Base-by-base conservation (phyloP, 2,329 filamentous ascomycete species). In the Furcasterigmium sp. region DNA sequence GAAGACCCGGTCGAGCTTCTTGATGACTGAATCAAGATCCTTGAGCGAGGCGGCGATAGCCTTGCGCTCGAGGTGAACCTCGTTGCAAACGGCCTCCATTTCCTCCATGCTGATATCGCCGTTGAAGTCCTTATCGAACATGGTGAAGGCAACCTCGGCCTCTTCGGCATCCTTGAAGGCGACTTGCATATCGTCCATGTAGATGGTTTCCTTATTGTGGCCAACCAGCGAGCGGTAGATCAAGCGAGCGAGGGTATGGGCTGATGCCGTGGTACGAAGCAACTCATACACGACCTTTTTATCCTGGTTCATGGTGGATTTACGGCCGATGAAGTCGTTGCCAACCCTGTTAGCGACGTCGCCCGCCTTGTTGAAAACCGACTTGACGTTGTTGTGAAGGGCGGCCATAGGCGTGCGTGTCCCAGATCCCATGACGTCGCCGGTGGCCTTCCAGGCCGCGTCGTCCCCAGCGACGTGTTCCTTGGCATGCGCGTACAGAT, bases 111-210 rank as follows among this genome's bases (percentile, higher is more conserved):
- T 94, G 39, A 96, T 95, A 56, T 97, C 91, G 4, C 91, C 91
- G 51, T 97, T 97, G 69, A 96, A 80, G 56, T 97, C 91, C 59
- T 93, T 94, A 67, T 97, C 91, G 53, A 96, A 96, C 72, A 96
- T 91, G 53, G 75, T 73, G 56, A 97, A 96, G 1, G 91, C 91
- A 3, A 86, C 86, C 42, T 93, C 85, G 1, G 90, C 88, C 58
- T 96, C 91, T 13, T 96, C 91, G 15, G 84, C 76, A 19, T 84
- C 86, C 9, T 85, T 77, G 54, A 95, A 96, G 1, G 87, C 90
- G 10, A 76, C 70, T 48, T 82, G 83, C 42, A 97, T 65, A 56
- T 96, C 91, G 8, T 90, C 87, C 0, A 84, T 74, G 17, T 81
- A 76, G 5, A 96, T 83, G 0, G 85, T 88, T 15, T 95, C 86